A percentile compares a stretch with the other conserved stretches of the same genome.
Conservation (phyloP, 2,329 filamentous ascomycete species). For the Pestalotiopsis fici region DNA sequence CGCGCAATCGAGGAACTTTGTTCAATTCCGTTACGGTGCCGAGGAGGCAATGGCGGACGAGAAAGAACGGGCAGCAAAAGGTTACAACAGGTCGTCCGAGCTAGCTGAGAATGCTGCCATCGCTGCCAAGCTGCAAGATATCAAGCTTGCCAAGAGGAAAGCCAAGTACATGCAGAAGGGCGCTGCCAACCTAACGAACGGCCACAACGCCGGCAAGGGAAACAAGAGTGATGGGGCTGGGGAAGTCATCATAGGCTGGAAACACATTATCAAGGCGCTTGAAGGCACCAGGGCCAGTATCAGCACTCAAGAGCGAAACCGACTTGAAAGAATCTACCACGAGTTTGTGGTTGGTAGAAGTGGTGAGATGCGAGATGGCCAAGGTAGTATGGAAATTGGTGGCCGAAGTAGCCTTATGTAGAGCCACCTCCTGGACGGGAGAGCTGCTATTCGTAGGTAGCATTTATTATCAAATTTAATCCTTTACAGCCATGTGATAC, state of each 20-base stretch:
- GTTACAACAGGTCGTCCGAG: constrained; percentile 52
- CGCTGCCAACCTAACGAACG: constrained; percentile 24
- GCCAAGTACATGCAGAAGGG: constrained; percentile 51
- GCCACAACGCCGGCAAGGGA: constrained; percentile 21
- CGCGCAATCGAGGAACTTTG: constrained; percentile 56
- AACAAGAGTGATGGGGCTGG: constrained; percentile 42
- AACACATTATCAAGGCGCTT: constrained; percentile 78
- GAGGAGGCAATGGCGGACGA: constrained; percentile 49
- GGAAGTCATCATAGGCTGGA: constrained; percentile 83
- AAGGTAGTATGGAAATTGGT: constrained; percentile 89
- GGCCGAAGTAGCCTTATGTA: constrained; percentile 93
- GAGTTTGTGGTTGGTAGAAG: constrained; percentile 93
- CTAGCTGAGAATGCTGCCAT: constrained; percentile 80
- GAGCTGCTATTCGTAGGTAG: no score
- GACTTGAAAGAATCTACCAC: constrained; percentile 79
- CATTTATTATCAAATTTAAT: no score
- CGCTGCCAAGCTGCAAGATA: constrained; percentile 76
- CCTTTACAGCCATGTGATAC: no score
- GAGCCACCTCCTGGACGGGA: no score
- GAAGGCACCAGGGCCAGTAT: constrained; percentile 81
- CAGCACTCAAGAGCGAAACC: constrained; percentile 71
- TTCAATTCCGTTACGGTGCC: constrained; percentile 82
- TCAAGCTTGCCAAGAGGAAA: constrained; percentile 71
- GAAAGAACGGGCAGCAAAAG: constrained; percentile 36
- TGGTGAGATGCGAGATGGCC: constrained; percentile 92